Base-by-base conservation (phyloP, 2,329 filamentous ascomycete species). In the Colletotrichum tofieldiae region DNA sequence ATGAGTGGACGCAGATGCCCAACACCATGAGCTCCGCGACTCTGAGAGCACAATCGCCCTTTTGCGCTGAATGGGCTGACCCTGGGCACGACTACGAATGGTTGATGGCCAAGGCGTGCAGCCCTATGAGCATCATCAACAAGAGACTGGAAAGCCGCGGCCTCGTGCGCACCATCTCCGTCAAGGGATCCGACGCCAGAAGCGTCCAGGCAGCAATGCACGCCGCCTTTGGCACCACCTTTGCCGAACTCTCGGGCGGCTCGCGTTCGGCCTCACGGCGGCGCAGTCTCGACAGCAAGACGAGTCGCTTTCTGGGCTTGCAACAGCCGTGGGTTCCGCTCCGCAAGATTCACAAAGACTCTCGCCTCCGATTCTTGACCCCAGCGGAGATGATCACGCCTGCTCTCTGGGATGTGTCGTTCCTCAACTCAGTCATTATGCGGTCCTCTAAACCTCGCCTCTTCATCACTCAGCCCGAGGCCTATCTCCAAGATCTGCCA, bases 61-160 rank as follows among this genome's bases (percentile, higher is more conserved):
- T 83, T 65, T 80, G 82, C 56, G 81, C 81, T 29, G 87, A 88
- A 60, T 89, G 87, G 86, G 80, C 81, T 7, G 81, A 81, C 5
- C 80, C 84, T 2, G 84, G 84, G 12, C 79, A 81, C 59, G 84
- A 86, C 35, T 86, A 85, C 20, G 89, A 91, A 26, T 93, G 92
- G 89, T 83, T 94, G 29, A 85, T 91, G 52, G 90, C 93, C 1
- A 91, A 90, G 75, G 93, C 93, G 1, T 94, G 91, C 77, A 87
- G 88, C 3, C 85, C 88, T 4, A 88, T 88, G 43, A 90, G 90
- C 58, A 81, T 89, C 18, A 87, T 93, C 45, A 93, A 93, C 77
- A 87, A 90, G 79, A 87, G 93, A n/a, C 86, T 96, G n/a, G 88
- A 87, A 72, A 95, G 93, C 77, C 89, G 93, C 66, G 93, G 93